phyloP scores from a whole-genome alignment of 177 flowering plant genomes.

The Vitis hybrid region DNA sequence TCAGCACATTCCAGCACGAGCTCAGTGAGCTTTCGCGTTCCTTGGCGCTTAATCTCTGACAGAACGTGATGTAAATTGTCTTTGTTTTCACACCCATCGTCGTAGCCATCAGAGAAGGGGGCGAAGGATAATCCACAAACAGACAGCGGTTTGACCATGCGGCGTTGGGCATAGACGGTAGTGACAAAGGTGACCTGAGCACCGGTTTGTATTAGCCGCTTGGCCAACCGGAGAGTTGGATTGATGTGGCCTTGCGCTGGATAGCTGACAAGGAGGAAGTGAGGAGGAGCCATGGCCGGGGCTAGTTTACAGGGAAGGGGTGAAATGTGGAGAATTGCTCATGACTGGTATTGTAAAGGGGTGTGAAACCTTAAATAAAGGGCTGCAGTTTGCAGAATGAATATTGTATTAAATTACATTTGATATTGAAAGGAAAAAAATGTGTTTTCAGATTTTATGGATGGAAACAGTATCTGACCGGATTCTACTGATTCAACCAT shows the following conservation, averaged over 20 bases:
- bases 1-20: not conserved
- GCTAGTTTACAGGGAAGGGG: not conserved
- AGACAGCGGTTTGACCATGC: slow-evolving; percentile 3
- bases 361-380: not conserved
- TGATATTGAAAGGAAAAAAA: too few relatives aligned
- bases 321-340: not conserved
- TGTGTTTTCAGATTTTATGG: too few relatives aligned
- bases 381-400: too few relatives aligned
- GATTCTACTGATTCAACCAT: too few relatives aligned
- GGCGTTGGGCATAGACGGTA: slow-evolving; percentile 8
- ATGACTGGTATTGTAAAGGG: not conserved
- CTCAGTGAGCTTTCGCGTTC: not conserved
- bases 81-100: slow-evolving; percentile 15
- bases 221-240: slow-evolving; percentile 24
- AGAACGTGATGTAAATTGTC: not conserved
- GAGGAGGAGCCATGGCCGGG: slow-evolving; percentile 1
- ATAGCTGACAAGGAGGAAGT: slow-evolving; percentile 16
- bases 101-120: slow-evolving; percentile 29
- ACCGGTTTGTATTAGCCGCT: slow-evolving; percentile 13
- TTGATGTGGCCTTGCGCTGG: slow-evolving; percentile 31
- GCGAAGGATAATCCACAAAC: slow-evolving; percentile 13
- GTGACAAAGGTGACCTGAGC: slow-evolving; percentile 22
- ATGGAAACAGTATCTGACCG: too few relatives aligned
- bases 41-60: not conserved
- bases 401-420: too few relatives aligned